Evolutionary conservation across 495 filamentous ascomycete species (phyloP).

Genomic region (Penicillium ochrochloron): DNA sequence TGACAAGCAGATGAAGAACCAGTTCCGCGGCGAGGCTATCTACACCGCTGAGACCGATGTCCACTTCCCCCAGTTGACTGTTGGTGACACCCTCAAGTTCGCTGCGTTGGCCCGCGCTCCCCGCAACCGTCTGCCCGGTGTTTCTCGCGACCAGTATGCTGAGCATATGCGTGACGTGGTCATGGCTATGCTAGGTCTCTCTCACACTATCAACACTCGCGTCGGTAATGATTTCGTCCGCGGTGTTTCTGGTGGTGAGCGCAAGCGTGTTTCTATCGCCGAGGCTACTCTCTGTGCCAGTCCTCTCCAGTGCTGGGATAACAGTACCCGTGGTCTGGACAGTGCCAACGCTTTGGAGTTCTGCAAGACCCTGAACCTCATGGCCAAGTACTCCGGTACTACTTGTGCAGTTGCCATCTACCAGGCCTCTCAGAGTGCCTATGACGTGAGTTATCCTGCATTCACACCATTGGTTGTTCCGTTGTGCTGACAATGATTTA

Average conservation of each 20-base stretch:
- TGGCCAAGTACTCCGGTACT: slow-evolving; percentile 69
- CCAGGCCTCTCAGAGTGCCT: slow-evolving; percentile 81
- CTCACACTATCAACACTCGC: slow-evolving; percentile 49
- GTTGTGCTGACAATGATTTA: not conserved
- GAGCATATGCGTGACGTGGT: slow-evolving; percentile 56
- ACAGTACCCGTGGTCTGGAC: slow-evolving; percentile 79
- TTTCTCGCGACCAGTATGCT: slow-evolving; percentile 49
- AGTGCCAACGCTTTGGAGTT: slow-evolving; percentile 77
- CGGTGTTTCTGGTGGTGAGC: slow-evolving; percentile 78
- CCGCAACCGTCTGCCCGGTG: slow-evolving; percentile 41
- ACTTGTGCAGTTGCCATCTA: slow-evolving; percentile 79
- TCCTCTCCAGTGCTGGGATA: slow-evolving; percentile 78
- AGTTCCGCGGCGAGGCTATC: slow-evolving; percentile 72
- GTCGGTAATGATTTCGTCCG: slow-evolving; percentile 77
- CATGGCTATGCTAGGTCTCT: slow-evolving; percentile 58
- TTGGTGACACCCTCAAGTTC: slow-evolving; percentile 64
- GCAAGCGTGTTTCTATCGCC: slow-evolving; percentile 64
- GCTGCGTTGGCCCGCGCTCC: slow-evolving; percentile 54
- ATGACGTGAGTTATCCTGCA: slow-evolving; percentile 46
- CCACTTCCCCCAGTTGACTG: slow-evolving; percentile 65
- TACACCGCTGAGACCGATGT: slow-evolving; percentile 70
- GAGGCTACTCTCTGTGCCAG: slow-evolving; percentile 64
- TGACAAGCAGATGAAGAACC: slow-evolving; percentile 66
- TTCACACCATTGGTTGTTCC: not conserved
- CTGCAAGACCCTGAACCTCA: slow-evolving; percentile 65